Evolutionary conservation across 1,284 basidiomycete species (phyloP), one percentile per base, ranked within the genome.

Genomic region (Melampsora occidentalis): DNA sequence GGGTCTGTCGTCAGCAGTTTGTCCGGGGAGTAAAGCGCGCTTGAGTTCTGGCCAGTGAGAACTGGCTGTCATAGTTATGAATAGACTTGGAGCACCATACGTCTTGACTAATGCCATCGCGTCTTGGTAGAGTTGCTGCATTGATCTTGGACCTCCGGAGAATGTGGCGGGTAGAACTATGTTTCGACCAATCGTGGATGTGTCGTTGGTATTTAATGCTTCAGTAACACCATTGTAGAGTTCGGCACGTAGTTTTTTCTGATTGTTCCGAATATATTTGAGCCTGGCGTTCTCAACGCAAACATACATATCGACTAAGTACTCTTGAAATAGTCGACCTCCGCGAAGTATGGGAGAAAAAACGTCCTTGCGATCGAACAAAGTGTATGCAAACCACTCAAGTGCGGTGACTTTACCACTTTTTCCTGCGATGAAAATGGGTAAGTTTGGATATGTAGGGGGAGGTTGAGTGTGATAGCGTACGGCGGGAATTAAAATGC

Each of bases 181-280:
- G 86, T 85, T 51, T 85, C 79, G 0, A 83, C 78, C 31, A 84
- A 82, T 16, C 86, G 82, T 31, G 83, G 83, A 63, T n/a, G n/a
- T n/a, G 78, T 80, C 77, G 83, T 84, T 2, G 83, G 84, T 0
- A 85, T 85, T 25, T 5, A 57, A 12, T 5, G 51, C 25, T 12
- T 57, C 51, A 5, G 51, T 57, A 3, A 57, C 20, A 57, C 51
- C 51, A 20, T 57, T 20, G 14, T 57, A 57, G 5, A 57, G 18
- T 20, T 57, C 51, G 3, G 25, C 51, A 4, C 51, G 3, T 3
- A 57, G 25, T 25, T 57, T 57, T 12, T 57, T 57, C 51, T 57
- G 51, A 57, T 57, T 57, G 51, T 57, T 57, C 5, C 51, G 25
- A 57, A 57, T 57, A 12, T 5, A 57, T 12, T 57, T 57, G 3